Percentiles rank a stretch among this genome's conserved stretches.
Conservation (phyloP, 108 stramenopile species). For the Pseudonitzschia delicatissima region DNA sequence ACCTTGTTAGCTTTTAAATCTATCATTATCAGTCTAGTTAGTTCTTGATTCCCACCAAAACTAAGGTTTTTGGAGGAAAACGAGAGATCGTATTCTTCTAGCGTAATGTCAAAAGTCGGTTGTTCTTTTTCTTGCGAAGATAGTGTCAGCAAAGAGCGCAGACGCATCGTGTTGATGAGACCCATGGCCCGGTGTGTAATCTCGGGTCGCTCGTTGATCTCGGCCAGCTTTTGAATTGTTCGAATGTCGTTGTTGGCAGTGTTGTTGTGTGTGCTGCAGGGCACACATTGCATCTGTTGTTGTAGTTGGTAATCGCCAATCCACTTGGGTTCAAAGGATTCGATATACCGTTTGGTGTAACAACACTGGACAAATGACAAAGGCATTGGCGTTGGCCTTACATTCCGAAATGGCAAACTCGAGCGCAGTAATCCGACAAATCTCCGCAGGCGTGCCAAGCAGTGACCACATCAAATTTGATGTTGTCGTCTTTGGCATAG, state of each 20-base stretch:
- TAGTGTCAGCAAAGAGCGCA: conserved; percentile 7
- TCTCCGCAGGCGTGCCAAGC: conserved; percentile 66
- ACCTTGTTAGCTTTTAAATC: too few relatives aligned
- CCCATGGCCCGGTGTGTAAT: conserved; percentile 23
- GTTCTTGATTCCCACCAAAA: background rate
- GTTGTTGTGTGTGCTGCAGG: background rate
- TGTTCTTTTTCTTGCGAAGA: background rate
- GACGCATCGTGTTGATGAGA: conserved; percentile 19
- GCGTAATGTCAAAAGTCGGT: background rate
- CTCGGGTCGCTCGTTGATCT: conserved; percentile 26
- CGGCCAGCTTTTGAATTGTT: conserved; percentile 12
- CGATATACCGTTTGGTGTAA: conserved; percentile 26
- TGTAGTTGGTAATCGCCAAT: background rate
- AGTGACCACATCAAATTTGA: conserved; percentile 14
- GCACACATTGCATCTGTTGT: background rate
- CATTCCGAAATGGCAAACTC: conserved; percentile 12
- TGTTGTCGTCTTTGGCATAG: background rate
- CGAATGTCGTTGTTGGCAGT: background rate
- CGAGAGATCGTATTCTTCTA: conserved; percentile 5
- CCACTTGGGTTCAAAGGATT: background rate
- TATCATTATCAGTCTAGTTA: too few relatives aligned
- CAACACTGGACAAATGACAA: conserved; percentile 47
- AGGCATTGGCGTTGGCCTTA: conserved; percentile 3
- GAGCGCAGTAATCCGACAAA: conserved; percentile 57
- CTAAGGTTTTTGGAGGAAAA: conserved; percentile 13